phyloP scores from a whole-genome alignment of 805 yeast genomes.

The Candida nanaspora region DNA sequence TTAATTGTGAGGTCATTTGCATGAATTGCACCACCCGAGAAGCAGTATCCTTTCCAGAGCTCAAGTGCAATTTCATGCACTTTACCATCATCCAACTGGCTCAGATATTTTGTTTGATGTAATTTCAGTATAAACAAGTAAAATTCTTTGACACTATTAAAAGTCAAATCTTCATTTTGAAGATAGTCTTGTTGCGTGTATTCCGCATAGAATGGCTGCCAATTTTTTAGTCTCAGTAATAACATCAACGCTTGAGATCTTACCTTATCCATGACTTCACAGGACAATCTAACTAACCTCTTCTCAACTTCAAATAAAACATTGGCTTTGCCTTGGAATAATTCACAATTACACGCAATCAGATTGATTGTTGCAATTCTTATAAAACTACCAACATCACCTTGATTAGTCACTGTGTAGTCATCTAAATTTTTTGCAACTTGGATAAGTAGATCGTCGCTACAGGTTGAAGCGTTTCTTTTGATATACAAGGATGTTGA shows the following conservation, averaged over 20 bases:
- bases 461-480: too few relatives aligned
- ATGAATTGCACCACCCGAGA: constrained; percentile 49
- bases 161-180: constrained; percentile 6
- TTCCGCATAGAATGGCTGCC: constrained; percentile 7
- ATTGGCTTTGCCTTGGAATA: constrained; percentile 5
- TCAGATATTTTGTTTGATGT: constrained; percentile 9
- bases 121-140: constrained; percentile 19
- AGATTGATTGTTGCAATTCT: constrained; percentile 43
- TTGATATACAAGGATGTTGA: constrained; percentile 19
- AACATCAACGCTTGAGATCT: constrained; percentile 35
- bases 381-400: constrained; percentile 85
- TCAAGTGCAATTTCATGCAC: constrained; percentile 17
- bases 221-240: constrained; percentile 21
- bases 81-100: constrained; percentile 1
- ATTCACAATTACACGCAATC: constrained; percentile 22
- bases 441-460: constrained; percentile 1
- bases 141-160: constrained; percentile 16
- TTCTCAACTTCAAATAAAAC: constrained; percentile 16
- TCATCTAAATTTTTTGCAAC: constrained; percentile 51
- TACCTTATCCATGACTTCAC: constrained; percentile 56
- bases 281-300: constrained; percentile 46
- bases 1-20: constrained; percentile 40
- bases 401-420: constrained; percentile 71
- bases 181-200: constrained; percentile 1
- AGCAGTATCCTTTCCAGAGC: constrained; percentile 50